Conservation (phyloP, 495 filamentous ascomycete species). For the Neurospora cerealis region DNA sequence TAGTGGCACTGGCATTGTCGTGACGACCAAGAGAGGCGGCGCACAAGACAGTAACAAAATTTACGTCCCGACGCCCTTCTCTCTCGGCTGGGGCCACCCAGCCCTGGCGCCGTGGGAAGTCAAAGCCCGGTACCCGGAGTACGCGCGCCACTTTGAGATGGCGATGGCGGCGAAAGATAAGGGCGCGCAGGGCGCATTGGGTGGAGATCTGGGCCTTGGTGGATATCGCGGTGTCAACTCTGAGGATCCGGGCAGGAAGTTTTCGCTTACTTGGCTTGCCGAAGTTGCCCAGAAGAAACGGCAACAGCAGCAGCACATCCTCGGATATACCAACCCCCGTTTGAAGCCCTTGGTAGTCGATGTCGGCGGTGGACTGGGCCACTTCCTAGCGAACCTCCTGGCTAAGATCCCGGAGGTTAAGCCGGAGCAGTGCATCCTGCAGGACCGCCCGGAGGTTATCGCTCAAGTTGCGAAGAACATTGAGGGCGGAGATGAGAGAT, state of each 20-base stretch:
- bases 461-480: slow-evolving; percentile 13
- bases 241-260: background rate
- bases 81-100: slow-evolving; percentile 18
- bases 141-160: slow-evolving; percentile 8
- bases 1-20: background rate
- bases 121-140: slow-evolving; percentile 17
- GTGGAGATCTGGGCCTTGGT: slow-evolving; percentile 6
- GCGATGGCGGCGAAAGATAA: slow-evolving; percentile 14
- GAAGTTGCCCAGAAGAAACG: slow-evolving; percentile 4
- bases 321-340: background rate
- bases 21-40: background rate
- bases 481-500: background rate
- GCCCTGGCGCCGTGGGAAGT: slow-evolving; percentile 20
- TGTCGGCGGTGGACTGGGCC: slow-evolving; percentile 39
- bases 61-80: slow-evolving; percentile 11
- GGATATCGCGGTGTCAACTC: background rate
- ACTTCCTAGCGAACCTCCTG: slow-evolving; percentile 30
- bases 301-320: background rate
- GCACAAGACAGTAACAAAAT: background rate
- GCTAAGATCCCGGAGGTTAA: slow-evolving; percentile 19
- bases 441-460: slow-evolving; percentile 35
- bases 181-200: slow-evolving; percentile 2
- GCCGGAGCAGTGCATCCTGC: slow-evolving; percentile 28
- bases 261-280: background rate
- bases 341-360: slow-evolving; percentile 31